Base-by-base conservation (phyloP, 371 early-diverging fungal genomes). In the Rhizopus delemar region DNA sequence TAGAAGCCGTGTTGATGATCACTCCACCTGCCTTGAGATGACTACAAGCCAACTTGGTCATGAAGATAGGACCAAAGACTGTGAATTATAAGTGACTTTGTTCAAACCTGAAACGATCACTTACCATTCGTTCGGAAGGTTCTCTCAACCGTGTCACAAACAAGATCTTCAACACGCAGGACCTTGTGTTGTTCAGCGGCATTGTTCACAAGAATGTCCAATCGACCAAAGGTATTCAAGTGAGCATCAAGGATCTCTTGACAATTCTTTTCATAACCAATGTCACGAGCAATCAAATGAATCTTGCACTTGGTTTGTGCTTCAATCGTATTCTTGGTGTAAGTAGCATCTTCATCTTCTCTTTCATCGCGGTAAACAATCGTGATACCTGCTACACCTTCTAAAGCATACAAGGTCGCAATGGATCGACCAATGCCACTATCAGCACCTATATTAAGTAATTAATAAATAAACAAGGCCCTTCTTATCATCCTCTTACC, bases 191-290 rank as follows among this genome's bases (percentile, higher is more conserved):
- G 82, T 51, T 82, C 83, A 29, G 85, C 82, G 49, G 87, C 86
- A 57, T 86, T 87, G 63, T 86, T 87, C 51, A 87, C 82, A 12
- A 86, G 62, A 46, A 83, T 76, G 56, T 86, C 83, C 57, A 87
- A 63, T 16, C 71, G 69, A 32, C 82, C 84, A 77, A 80, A 83
- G 9, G 59, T 46, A 0, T 67, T 62, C 41, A 80, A 50, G 43
- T 77, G 77, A 32, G 71, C 36, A 46, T 80, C 66, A 6, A 80
- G 50, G 53, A 80, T 77, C 28, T 77, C 77, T 32, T 71, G 69
- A 53, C 80, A 80, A 33, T 69, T 73, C 38, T 69, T 52, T 52
- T 77, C 74, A 49, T 62, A 75, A 33, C 80, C 80, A 41, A 80
- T 67, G 48, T 80, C 80, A 41, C 75, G 69, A 46, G 77, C 77